These are phyloP conservation scores for Neonothopanus nambi DNA, from an alignment of 1,284 basidiomycete species.

Conservation along the genomic window DNA sequence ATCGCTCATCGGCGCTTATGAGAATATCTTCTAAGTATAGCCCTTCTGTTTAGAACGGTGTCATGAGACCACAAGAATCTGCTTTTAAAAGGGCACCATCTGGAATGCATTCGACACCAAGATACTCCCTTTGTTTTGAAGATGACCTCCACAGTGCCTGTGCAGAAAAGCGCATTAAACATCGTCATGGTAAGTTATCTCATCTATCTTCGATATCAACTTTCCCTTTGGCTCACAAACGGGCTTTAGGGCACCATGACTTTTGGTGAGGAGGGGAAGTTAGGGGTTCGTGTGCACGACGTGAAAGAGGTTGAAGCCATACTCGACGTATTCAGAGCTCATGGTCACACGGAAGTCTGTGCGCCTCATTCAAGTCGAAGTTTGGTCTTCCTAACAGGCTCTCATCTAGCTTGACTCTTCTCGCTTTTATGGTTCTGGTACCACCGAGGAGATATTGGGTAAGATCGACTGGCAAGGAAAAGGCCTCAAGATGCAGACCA, in stretches of 20 bases:
- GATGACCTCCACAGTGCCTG: not conserved
- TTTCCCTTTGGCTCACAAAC: not conserved
- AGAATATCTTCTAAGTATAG: no score
- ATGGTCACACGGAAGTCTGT: slow-evolving; percentile 49
- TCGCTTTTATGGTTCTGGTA: slow-evolving; percentile 47
- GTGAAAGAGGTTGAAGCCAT: slow-evolving; percentile 52
- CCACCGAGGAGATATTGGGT: slow-evolving; percentile 48
- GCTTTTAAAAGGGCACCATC: no score
- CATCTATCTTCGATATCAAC: not conserved
- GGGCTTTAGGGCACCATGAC: slow-evolving; percentile 45
- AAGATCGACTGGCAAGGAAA: slow-evolving; percentile 35
- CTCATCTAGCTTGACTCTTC: slow-evolving; percentile 54
- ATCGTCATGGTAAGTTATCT: slow-evolving; percentile 41
- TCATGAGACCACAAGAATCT: no score
- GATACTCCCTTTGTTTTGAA: no score
- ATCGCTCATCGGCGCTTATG: no score
- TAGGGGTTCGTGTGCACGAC: slow-evolving; percentile 51
- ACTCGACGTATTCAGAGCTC: slow-evolving; percentile 55
- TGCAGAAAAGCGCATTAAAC: slow-evolving; percentile 39
- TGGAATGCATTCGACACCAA: no score
- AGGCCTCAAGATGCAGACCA: slow-evolving; percentile 46
- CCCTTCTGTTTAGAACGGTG: no score
- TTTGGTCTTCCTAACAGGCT: slow-evolving; percentile 5
- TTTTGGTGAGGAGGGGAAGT: slow-evolving; percentile 31
- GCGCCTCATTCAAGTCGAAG: not conserved